These are phyloP conservation scores for Hippophae tibetana DNA, from an alignment of 306 rosid species.

Conservation along the genomic window DNA sequence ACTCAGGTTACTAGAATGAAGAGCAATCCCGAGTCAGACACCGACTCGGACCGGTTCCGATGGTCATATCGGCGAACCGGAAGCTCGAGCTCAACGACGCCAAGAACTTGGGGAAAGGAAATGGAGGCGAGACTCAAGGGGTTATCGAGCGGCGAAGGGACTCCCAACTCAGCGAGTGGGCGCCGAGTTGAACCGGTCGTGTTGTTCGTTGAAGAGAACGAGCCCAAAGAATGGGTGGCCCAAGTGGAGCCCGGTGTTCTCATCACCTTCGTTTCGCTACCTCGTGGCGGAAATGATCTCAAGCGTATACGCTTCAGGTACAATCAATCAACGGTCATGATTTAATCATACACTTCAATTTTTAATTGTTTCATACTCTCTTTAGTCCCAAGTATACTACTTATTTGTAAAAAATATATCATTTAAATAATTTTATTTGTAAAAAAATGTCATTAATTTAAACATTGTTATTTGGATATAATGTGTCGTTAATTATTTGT, in stretches of 20 bases:
- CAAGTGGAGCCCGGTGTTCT: slow-evolving; percentile 99
- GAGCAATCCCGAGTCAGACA: slow-evolving; percentile 57
- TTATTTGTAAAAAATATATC: too few species aligned
- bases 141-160: slow-evolving; percentile 85
- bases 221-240: slow-evolving; percentile 92
- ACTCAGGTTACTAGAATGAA: slow-evolving; percentile 25
- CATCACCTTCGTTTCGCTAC: slow-evolving; percentile 89
- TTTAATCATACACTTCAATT: slow-evolving; percentile 17
- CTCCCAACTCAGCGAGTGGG: slow-evolving; percentile 83
- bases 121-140: slow-evolving; percentile 50
- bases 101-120: too few species aligned
- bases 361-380: too few species aligned
- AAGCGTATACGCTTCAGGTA: slow-evolving; percentile 96
- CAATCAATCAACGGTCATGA: slow-evolving; percentile 18
- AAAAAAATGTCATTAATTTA: too few species aligned
- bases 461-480: too few species aligned
- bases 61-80: slow-evolving; percentile 66
- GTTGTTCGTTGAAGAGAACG: slow-evolving; percentile 86
- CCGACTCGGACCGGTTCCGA: slow-evolving; percentile 71
- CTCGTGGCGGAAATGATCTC: slow-evolving; percentile 92
- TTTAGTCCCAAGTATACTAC: too few species aligned
- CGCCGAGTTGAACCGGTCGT: slow-evolving; percentile 43
- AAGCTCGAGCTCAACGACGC: slow-evolving; percentile 67
- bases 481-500: too few species aligned
- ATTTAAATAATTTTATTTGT: too few species aligned